These are phyloP conservation scores for Phalaenopsis equestris DNA, from an alignment of 106 monocot genomes.

Conservation along the genomic window DNA sequence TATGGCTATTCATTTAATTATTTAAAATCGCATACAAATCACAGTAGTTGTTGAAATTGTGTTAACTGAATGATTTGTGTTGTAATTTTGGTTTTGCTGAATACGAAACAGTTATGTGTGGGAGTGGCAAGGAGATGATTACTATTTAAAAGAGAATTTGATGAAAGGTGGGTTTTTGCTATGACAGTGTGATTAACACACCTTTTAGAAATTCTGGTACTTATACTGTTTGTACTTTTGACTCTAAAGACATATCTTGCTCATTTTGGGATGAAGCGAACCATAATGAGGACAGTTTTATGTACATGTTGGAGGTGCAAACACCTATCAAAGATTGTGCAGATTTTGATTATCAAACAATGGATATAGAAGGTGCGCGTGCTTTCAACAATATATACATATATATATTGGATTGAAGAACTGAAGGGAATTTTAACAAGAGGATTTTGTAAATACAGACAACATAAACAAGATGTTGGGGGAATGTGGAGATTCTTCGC, in stretches of 20 bases:
- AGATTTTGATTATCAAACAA: constrained; percentile 29
- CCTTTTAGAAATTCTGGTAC: background rate
- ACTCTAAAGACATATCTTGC: constrained; percentile 23
- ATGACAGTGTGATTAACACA: background rate
- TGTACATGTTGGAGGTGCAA: constrained; percentile 63
- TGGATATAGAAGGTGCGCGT: constrained; percentile 28
- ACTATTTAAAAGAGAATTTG: constrained; percentile 23
- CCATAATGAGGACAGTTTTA: constrained; percentile 36
- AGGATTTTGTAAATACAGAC: constrained; percentile 22
- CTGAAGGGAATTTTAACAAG: too few relatives aligned
- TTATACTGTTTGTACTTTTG: background rate
- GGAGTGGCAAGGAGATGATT: constrained; percentile 58
- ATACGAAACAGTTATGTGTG: constrained; percentile 42
- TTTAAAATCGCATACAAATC: too few relatives aligned
- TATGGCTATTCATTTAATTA: too few relatives aligned
- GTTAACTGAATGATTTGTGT: background rate
- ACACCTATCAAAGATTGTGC: constrained; percentile 78
- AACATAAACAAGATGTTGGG: constrained; percentile 26
- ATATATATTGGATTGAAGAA: too few relatives aligned
- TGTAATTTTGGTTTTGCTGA: background rate
- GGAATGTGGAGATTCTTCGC: constrained; percentile 37
- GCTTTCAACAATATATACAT: background rate
- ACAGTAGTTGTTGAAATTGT: background rate
- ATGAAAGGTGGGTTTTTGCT: constrained; percentile 26
- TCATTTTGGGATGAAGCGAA: constrained; percentile 47